These are phyloP conservation scores for Articulospora tetracladia DNA, from an alignment of 495 filamentous ascomycete species.

Conservation along the genomic window DNA sequence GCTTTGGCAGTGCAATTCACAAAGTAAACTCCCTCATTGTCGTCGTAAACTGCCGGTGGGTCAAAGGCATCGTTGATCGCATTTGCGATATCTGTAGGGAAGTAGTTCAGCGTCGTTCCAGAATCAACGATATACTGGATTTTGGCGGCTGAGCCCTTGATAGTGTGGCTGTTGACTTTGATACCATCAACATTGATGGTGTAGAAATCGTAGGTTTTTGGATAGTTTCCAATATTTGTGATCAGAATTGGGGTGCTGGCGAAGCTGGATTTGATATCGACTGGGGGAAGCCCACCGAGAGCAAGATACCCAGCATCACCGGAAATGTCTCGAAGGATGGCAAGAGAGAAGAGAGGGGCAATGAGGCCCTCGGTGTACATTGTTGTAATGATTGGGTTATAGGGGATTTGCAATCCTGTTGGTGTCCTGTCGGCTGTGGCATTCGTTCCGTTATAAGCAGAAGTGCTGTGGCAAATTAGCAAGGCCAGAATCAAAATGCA, in stretches of 20 bases:
- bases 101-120: conserved; percentile 41
- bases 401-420: conserved; percentile 30
- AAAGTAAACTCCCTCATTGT: conserved; percentile 42
- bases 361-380: conserved; percentile 51
- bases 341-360: conserved; percentile 52
- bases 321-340: conserved; percentile 27
- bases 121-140: conserved; percentile 44
- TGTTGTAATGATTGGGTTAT: conserved; percentile 54
- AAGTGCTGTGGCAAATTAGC: conserved; percentile 12
- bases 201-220: conserved; percentile 3
- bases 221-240: conserved; percentile 32
- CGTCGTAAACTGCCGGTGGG: conserved; percentile 41
- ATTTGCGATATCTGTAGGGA: conserved; percentile 40
- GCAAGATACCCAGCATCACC: conserved; percentile 39
- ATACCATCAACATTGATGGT: conserved; percentile 17
- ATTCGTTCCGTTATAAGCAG: conserved; percentile 22
- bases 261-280: conserved; percentile 27
- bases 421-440: conserved; percentile 18
- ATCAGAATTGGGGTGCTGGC: conserved; percentile 33
- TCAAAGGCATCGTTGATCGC: conserved; percentile 47
- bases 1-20: conserved; percentile 52
- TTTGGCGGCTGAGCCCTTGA: conserved; percentile 18
- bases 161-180: conserved; percentile 2
- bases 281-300: conserved; percentile 45
- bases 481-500: neutral